phyloP scores from a whole-genome alignment of 129 eudicot genomes.

The Flaveria robusta region DNA sequence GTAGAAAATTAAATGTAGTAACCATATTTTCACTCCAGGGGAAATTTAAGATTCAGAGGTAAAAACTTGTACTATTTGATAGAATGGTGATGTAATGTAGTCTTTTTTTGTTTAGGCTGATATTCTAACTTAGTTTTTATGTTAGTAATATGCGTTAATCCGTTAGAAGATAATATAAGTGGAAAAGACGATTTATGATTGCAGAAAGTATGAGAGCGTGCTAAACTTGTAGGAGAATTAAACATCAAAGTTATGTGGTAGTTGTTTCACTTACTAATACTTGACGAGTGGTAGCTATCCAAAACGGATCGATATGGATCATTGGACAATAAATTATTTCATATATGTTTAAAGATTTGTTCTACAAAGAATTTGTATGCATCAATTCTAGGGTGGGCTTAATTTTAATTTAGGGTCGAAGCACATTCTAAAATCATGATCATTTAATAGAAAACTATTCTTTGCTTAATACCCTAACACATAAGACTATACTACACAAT shows the following conservation, averaged over 20 bases:
- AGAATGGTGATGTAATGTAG: neutral
- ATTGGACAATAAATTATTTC: too few species aligned
- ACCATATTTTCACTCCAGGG: constrained; percentile 12
- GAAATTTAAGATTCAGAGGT: neutral
- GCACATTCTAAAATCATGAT: too few species aligned
- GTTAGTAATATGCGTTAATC: neutral
- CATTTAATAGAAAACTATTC: too few species aligned
- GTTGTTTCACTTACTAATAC: neutral
- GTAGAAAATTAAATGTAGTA: neutral
- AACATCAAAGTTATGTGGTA: neutral
- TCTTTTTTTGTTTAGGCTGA: neutral
- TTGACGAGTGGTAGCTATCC: neutral
- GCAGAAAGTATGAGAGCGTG: neutral
- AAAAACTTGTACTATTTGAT: constrained; percentile 1
- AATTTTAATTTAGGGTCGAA: too few species aligned
- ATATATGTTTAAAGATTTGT: too few species aligned
- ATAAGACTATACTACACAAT: too few species aligned
- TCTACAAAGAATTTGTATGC: too few species aligned
- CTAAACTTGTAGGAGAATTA: neutral
- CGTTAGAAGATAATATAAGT: neutral
- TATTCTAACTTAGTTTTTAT: neutral
- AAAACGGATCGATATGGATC: too few species aligned
- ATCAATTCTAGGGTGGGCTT: too few species aligned
- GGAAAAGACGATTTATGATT: neutral
- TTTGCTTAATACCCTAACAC: too few species aligned